Percentiles rank a stretch among this genome's conserved stretches.
Conservation (phyloP, 208 protist species). For the Leishmania mexicana region DNA sequence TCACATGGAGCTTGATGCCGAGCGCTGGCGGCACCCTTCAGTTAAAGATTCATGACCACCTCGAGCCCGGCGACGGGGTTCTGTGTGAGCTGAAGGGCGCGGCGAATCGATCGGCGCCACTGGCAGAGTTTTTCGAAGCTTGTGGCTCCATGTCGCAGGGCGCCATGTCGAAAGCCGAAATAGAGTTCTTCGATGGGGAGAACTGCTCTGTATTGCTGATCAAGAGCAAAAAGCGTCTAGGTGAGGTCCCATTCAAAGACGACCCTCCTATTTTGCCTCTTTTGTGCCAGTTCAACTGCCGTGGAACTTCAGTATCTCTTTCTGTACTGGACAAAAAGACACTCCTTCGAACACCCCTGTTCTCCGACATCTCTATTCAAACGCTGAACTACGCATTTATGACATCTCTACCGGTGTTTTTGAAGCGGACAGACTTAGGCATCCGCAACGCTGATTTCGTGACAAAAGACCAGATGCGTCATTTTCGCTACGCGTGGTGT, state of each 20-base stretch:
- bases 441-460: constrained; percentile 84
- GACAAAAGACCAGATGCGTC: constrained; percentile 75
- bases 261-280: constrained; percentile 40
- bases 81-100: constrained; percentile 52
- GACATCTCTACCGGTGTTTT: constrained; percentile 73
- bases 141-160: constrained; percentile 52
- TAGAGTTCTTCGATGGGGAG: constrained; percentile 29
- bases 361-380: constrained; percentile 68
- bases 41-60: constrained; percentile 64
- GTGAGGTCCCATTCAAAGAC: constrained; percentile 12
- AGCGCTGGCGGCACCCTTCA: constrained; percentile 44
- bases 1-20: constrained; percentile 62
- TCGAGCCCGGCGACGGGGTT: constrained; percentile 43
- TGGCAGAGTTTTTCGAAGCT: constrained; percentile 77
- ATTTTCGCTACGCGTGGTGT: constrained; percentile 90
- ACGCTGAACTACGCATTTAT: constrained; percentile 81
- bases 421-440: constrained; percentile 83
- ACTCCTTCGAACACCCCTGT: constrained; percentile 47
- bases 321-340: constrained; percentile 56
- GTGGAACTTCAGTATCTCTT: constrained; percentile 60
- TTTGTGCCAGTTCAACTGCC: constrained; percentile 57
- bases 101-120: constrained; percentile 40
- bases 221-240: constrained; percentile 32
- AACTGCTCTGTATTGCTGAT: constrained; percentile 19
- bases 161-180: constrained; percentile 2